Evolutionary conservation across 148 eudicot genomes (phyloP), one percentile per base, ranked within the genome.

Genomic region (Amaranthus cruentus): DNA sequence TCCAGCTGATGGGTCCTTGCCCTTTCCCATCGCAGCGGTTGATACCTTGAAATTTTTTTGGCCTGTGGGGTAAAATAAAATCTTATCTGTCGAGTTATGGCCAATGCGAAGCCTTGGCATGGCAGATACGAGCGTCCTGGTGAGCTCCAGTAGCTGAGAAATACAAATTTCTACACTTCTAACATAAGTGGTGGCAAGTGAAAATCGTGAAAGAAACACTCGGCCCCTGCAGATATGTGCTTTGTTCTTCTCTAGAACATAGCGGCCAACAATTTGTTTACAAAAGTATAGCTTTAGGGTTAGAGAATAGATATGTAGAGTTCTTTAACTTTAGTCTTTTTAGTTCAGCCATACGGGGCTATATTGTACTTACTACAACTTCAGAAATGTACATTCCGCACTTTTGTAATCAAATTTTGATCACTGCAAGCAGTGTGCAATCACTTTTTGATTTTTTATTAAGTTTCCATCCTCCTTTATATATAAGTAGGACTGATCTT

Each of bases 371-470:
- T 65, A 47, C 47, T 7, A 11, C 43, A 53, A 60, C 21, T 82
- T 65, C 11, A 42, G 67, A 85, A 77, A 75, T 88, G 90, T 88
- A 88, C 75, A 88, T 87, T 80, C 53, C 76, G 75, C 88, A 85
- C 80, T 84, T 88, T 85, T 86, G 88, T 68, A 80, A 78, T 77
- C 66, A 70, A 80, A 78, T 84, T 81, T 81, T 76, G 83, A 53
- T 48, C 47, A 52, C 47, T 47, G 54, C 38, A 46, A 72, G 70
- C 64, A 72, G 68, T 44, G 66, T 80, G 76, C 76, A 75, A 66
- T 60, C 55, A 71, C 52, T 55, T 48, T 71, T 80, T 66, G 48
- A 14, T 53, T 53, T 50, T 66, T 66, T 51, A 49, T 21, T 70
- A 58, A 66, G 74, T 73, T 8, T 50, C 63, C 51, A 48, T 64